Base-by-base conservation (phyloP, 176 grass and related monocot genomes). In the Dactylis glomerata region DNA sequence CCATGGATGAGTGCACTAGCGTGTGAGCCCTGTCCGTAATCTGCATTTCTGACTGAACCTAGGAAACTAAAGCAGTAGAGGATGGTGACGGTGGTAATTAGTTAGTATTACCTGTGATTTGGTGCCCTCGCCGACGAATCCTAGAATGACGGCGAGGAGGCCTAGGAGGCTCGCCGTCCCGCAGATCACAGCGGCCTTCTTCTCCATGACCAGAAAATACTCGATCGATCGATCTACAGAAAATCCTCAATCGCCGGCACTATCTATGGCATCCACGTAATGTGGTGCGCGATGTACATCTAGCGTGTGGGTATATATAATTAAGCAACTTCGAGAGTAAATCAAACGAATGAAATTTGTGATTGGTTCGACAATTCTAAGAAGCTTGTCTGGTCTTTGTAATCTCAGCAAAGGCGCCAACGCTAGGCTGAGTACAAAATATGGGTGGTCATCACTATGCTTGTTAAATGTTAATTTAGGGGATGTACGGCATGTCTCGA, bases 61-160 rank as follows among this genome's bases (percentile, higher is more conserved):
- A 31, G 15, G 15, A 10, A 51, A 31, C 19, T 11, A 23, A 23
- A 40, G 20, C 33, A 68, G 16, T n/a, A n/a, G n/a, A n/a, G n/a
- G n/a, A n/a, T n/a, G n/a, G n/a, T n/a, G n/a, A n/a, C n/a, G n/a
- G n/a, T n/a, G n/a, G n/a, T n/a, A n/a, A n/a, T n/a, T n/a, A n/a
- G n/a, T n/a, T n/a, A n/a, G n/a, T n/a, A n/a, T 8, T 56, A 37
- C 74, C 74, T 77, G 32, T 22, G 75, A 57, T 7, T 77, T 77
- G 75, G 75, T 77, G 75, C 33, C 1, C 33, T 77, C 75, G 33
- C 75, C 75, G 32, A 57, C 75, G 75, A 77, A 77, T 13, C 75
- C 75, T 77, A 77, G 51, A 33, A 58, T 57, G 33, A 13, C 75
- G 20, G 75, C 51, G 33, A 77, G 10, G 34, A 77, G 51, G 51